Percentiles rank a stretch among this genome's conserved stretches.
Conservation (phyloP, 2,329 filamentous ascomycete species). For the Xylaria hypoxylon region DNA sequence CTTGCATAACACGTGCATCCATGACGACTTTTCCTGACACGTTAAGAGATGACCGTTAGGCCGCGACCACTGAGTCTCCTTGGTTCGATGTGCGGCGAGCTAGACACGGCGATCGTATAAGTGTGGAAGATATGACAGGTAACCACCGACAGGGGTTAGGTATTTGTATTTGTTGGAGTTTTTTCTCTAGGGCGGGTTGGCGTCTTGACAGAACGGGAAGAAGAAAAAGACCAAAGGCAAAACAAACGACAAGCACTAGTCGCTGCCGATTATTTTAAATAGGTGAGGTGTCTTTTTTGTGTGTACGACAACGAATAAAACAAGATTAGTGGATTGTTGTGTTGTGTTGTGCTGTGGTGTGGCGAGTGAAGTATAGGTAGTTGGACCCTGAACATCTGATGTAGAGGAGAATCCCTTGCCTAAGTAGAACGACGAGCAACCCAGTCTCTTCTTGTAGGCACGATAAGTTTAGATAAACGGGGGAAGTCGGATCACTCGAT, state of each 20-base stretch:
- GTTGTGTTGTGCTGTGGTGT: constrained; percentile 3
- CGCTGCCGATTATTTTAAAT: constrained; percentile 18
- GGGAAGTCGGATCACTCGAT: constrained; percentile 35
- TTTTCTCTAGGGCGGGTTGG: constrained; percentile 8
- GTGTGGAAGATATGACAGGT: constrained; percentile 20
- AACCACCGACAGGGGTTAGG: constrained; percentile 18
- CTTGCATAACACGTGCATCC: constrained; percentile 53
- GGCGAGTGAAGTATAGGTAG: constrained; percentile 16
- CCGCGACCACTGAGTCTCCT: constrained; percentile 39
- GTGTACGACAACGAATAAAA: constrained; percentile 25
- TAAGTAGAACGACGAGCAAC: constrained; percentile 32
- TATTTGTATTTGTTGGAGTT: not conserved
- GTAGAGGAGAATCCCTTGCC: constrained; percentile 26
- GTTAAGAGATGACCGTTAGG: constrained; percentile 42
- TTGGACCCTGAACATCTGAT: constrained; percentile 27
- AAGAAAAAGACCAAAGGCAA: too few relatives aligned
- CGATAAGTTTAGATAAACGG: constrained; percentile 32
- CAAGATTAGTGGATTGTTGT: constrained; percentile 21
- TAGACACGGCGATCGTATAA: constrained; percentile 22
- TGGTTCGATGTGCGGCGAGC: constrained; percentile 26
- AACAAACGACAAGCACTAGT: constrained; percentile 4
- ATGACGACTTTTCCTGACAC: constrained; percentile 50
- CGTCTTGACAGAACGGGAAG: constrained; percentile 2
- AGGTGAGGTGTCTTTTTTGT: constrained; percentile 28
- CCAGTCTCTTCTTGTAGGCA: constrained; percentile 38